Percentiles rank a stretch among this genome's conserved stretches.
Evolutionary conservation across 2,329 filamentous ascomycete genomes (phyloP).

Genomic region (Setomelanomma holmii): DNA sequence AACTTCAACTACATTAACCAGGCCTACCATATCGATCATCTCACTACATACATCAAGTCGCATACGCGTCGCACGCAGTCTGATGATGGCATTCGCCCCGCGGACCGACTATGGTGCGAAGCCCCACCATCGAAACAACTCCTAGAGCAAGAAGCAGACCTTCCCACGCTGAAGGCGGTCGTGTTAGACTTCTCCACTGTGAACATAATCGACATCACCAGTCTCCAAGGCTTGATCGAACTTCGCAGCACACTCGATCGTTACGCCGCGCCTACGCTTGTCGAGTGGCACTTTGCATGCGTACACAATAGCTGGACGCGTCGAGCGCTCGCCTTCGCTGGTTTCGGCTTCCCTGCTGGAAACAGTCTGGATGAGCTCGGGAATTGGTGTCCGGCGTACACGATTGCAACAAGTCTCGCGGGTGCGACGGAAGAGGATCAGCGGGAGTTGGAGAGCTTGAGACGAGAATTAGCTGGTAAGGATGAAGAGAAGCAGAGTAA

Average conservation of each 20-base stretch:
- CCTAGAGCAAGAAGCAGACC: slow-evolving; percentile 16
- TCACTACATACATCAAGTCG: slow-evolving; percentile 71
- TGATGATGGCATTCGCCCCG: slow-evolving; percentile 26
- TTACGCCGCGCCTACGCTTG: slow-evolving; percentile 51
- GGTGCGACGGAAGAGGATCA: slow-evolving; percentile 25
- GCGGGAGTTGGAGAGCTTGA: slow-evolving; percentile 9
- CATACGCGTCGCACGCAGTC: slow-evolving; percentile 29
- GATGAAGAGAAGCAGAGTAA: slow-evolving; percentile 14
- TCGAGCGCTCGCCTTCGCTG: slow-evolving; percentile 62
- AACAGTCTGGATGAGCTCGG: slow-evolving; percentile 8
- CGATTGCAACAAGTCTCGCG: slow-evolving; percentile 19
- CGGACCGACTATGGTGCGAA: slow-evolving; percentile 65
- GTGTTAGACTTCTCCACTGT: slow-evolving; percentile 64
- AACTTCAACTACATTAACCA: slow-evolving; percentile 95
- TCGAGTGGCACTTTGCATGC: slow-evolving; percentile 58
- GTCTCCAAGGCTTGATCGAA: slow-evolving; percentile 62
- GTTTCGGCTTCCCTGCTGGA: slow-evolving; percentile 57
- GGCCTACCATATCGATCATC: slow-evolving; percentile 79
- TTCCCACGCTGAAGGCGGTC: slow-evolving; percentile 61
- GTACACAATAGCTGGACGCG: slow-evolving; percentile 64
- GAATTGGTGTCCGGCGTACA: slow-evolving; percentile 35
- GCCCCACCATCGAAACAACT: slow-evolving; percentile 41
- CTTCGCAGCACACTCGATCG: slow-evolving; percentile 62
- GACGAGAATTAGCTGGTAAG: not conserved
- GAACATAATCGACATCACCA: slow-evolving; percentile 64